Evolutionary conservation across 176 grass and related monocot genomes (phyloP).

Genomic region (Rhipidocladum racemiflorum): DNA sequence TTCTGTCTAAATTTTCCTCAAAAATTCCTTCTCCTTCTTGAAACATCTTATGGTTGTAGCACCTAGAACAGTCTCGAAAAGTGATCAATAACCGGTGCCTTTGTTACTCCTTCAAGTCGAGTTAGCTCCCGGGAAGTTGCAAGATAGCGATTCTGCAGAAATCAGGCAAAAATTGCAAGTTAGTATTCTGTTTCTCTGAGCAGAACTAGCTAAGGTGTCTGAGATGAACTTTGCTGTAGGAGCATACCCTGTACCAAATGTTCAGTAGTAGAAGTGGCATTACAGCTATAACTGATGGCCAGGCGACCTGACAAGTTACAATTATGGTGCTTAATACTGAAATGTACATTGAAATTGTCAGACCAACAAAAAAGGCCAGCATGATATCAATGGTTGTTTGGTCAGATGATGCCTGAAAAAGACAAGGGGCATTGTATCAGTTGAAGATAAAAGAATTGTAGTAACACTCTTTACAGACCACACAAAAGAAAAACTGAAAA

Average conservation of each 20-base stretch:
- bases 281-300: conserved; percentile 79
- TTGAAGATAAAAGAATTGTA: not conserved
- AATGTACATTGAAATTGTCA: conserved; percentile 85
- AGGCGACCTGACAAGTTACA: conserved; percentile 84
- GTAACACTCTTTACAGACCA: not conserved
- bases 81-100: conserved; percentile 94
- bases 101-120: conserved; percentile 88
- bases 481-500: not conserved
- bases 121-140: conserved; percentile 90
- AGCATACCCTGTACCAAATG: conserved; percentile 92
- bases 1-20: conserved; percentile 65
- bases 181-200: not conserved
- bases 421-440: not conserved
- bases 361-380: conserved; percentile 75
- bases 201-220: not conserved
- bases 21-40: conserved; percentile 67
- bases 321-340: conserved; percentile 69
- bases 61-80: conserved; percentile 88
- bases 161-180: not conserved
- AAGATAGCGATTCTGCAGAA: conserved; percentile 70
- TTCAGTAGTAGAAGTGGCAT: conserved; percentile 78
- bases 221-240: not conserved
- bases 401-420: conserved; percentile 90
- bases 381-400: conserved; percentile 87
- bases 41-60: conserved; percentile 86